Evolutionary conservation across 495 filamentous ascomycete genomes (phyloP), one percentile per base, ranked within the genome.

Genomic region (Jackrogersella minutella): DNA sequence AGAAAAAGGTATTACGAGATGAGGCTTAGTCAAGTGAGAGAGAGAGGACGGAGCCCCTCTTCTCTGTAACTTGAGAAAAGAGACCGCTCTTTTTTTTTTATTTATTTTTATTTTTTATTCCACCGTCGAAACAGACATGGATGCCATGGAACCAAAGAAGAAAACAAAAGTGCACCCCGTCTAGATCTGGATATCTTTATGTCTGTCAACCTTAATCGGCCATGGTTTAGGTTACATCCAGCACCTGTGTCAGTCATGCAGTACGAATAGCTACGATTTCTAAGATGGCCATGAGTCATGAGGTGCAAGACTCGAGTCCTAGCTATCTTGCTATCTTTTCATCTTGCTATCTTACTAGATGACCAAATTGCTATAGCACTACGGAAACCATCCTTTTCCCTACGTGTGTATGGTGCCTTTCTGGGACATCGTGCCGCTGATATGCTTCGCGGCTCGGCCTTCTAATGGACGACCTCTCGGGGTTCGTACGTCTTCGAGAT

Each of bases 41-140:
- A 44, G 10, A 21, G 40, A 17, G 41, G 44, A 64, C 50, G 9
- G 47, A 57, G 64, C 55, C 61, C 55, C 56, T 61, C 57, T 58
- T 57, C 43, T 58, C 67, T 62, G 67, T 59, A 70, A 70, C 62
- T 40, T 34, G 19, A 40, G 22, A 28, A n/a, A 16, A 46, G 62
- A 53, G 43, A 33, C 66, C 66, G 60, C 56, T 61, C 34, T 52
- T 69, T 62, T 59, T 34, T 63, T 3, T 3, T 3, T 30, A 30
- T 7, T 7, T 30, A 30, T 7, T 3, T n/a, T n/a, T n/a, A n/a
- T n/a, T n/a, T n/a, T n/a, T 26, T 26, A 22, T 60, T 59, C 61
- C 40, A 34, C 57, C 44, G 46, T 74, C 64, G 71, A 72, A 72
- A 74, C 69, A 50, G 50, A 57, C 66, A 71, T 66, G 69, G 62